A percentile compares a stretch with the other conserved stretches of the same genome.
Evolutionary conservation across 441 rosid genomes (phyloP).

Genomic region (Flueggea neowawraea): DNA sequence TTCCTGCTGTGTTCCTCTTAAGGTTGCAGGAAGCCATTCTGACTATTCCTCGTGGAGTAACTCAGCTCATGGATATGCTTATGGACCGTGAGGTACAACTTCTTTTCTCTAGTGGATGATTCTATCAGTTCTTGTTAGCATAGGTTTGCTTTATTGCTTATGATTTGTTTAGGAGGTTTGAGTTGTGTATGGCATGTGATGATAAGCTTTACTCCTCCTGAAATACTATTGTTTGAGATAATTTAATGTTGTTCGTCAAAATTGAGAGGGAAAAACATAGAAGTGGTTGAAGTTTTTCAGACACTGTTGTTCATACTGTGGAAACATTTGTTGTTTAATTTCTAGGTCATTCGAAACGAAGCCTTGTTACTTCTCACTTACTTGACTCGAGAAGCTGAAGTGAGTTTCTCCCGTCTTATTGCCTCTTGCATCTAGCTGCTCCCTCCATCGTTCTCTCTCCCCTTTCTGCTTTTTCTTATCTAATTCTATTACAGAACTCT

Average conservation of each 20-base stretch:
- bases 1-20: constrained; percentile 46
- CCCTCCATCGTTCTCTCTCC: constrained; percentile 14
- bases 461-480: constrained; percentile 9
- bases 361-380: constrained; percentile 93
- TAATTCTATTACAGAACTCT: neutral
- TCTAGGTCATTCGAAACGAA: constrained; percentile 91
- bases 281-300: too few relatives aligned
- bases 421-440: neutral
- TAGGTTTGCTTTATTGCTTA: neutral
- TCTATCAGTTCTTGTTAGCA: neutral
- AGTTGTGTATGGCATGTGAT: too few relatives aligned
- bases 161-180: too few relatives aligned
- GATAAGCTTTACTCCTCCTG: too few relatives aligned
- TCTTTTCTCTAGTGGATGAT: neutral
- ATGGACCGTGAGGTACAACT: constrained; percentile 95
- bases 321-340: constrained; percentile 20
- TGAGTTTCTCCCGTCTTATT: constrained; percentile 16
- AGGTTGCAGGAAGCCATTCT: constrained; percentile 99
- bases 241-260: too few relatives aligned
- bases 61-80: constrained; percentile 98
- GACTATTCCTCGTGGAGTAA: constrained; percentile 96
- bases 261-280: neutral
- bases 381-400: constrained; percentile 99
- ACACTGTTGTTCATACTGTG: constrained; percentile 6
- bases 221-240: too few relatives aligned